A percentile compares a stretch with the other conserved stretches of the same genome.
Evolutionary conservation across 768 basidiomycete species (phyloP).

Genomic region (Lactarius psammicola): DNA sequence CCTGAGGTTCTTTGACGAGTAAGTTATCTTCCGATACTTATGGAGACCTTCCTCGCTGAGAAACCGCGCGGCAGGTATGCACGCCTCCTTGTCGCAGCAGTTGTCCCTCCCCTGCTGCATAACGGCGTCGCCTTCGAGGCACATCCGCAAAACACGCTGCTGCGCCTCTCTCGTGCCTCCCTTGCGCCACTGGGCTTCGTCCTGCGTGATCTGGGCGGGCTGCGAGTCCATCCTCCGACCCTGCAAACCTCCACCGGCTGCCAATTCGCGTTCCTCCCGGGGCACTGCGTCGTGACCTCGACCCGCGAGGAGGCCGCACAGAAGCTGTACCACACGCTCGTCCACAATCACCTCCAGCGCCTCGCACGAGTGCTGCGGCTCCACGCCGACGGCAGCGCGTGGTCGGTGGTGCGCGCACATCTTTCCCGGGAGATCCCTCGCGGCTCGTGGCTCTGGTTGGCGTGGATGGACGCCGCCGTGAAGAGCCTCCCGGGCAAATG

Average conservation of each 20-base stretch:
- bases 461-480: slow-evolving; percentile 40
- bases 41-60: background rate
- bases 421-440: slow-evolving; percentile 46
- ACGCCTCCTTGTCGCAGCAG: slow-evolving; percentile 48
- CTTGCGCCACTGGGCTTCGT: slow-evolving; percentile 50
- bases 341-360: slow-evolving; percentile 60
- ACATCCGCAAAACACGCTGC: slow-evolving; percentile 57
- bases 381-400: slow-evolving; percentile 52
- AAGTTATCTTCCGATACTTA: slow-evolving; percentile 35
- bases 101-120: slow-evolving; percentile 50
- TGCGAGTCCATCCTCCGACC: slow-evolving; percentile 53
- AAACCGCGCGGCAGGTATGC: slow-evolving; percentile 42
- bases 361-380: slow-evolving; percentile 52
- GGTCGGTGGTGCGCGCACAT: slow-evolving; percentile 48
- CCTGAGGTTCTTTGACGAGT: slow-evolving; percentile 48
- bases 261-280: slow-evolving; percentile 51
- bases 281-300: slow-evolving; percentile 50
- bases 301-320: slow-evolving; percentile 51
- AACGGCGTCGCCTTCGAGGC: slow-evolving; percentile 63
- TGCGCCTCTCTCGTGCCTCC: slow-evolving; percentile 45
- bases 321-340: slow-evolving; percentile 59
- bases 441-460: slow-evolving; percentile 45
- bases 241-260: slow-evolving; percentile 48
- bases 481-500: slow-evolving; percentile 50
- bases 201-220: slow-evolving; percentile 55